Evolutionary conservation across 768 basidiomycete species (phyloP), one percentile per base, ranked within the genome.

Genomic region (Tylopilus balloui): DNA sequence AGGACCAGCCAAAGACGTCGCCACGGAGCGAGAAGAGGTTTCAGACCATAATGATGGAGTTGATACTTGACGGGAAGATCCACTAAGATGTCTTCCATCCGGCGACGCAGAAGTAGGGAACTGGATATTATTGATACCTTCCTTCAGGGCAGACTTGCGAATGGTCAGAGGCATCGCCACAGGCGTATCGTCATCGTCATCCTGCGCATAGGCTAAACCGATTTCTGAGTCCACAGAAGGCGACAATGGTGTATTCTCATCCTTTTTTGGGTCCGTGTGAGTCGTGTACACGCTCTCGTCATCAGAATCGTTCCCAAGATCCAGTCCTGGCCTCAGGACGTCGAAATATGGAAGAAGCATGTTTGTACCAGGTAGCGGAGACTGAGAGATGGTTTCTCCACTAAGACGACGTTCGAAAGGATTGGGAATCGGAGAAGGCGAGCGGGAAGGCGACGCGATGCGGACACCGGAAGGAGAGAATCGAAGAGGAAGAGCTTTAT

Each of bases 361-460:
- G 6, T 62, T 62, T 38, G 52, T 20, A 21, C 45, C 53, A 4
- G 61, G 48, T 37, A 59, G 55, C 10, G 63, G 58, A 7, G 59
- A 59, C 36, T 59, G 60, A n/a, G 53, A 44, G 14, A 52, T 50
- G 9, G 62, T 70, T 56, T 55, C 66, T 88, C 94, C 64, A 91
- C 95, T 69, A 84, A 97, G 66, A 89, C 92, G 70, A 89, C 89
- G 69, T 83, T 77, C 61, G 84, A 95, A 64, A 86, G 95, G 63
- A 90, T 89, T 77, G 85, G 95, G 92, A 88, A 96, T 63, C 1
- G 61, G 64, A 8, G 66, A 68, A 44, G 64, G 66, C n/a, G 61
- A 56, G 25, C 54, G 60, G 3, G 70, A 59, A 29, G 64, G 56
- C 4, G 61, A 65, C 17, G 58, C 67, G 32, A 71, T 59, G 47